Conservation (phyloP, 202 grass and related monocot genomes). For the Eragrostis tef region DNA sequence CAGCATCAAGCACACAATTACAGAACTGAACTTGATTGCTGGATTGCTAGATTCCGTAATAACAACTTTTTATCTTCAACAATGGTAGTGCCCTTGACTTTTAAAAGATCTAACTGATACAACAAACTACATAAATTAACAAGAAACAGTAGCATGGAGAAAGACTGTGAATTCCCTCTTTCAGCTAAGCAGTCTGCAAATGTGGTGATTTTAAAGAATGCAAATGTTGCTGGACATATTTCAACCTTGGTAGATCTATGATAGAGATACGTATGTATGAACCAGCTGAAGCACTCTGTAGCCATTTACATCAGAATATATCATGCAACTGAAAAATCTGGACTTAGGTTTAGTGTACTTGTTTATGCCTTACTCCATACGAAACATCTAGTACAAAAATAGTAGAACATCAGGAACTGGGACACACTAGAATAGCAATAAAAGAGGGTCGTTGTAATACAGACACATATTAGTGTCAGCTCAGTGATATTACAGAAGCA, state of each 20-base stretch:
- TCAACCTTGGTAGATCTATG: not conserved
- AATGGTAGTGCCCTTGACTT: not conserved
- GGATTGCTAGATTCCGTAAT: constrained; percentile 16
- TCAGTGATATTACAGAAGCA: constrained; percentile 36
- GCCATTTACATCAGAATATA: constrained; percentile 5
- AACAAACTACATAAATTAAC: not conserved
- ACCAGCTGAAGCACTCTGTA: constrained; percentile 13
- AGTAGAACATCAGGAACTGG: constrained; percentile 10
- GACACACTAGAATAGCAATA: constrained; percentile 21
- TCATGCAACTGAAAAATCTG: constrained; percentile 12
- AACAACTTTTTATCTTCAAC: not conserved
- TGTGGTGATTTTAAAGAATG: constrained; percentile 7
- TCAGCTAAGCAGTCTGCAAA: constrained; percentile 33
- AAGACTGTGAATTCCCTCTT: constrained; percentile 12
- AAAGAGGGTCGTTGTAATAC: constrained; percentile 5
- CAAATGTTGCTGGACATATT: constrained; percentile 18
- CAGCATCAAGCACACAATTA: constrained; percentile 32
- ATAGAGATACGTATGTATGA: constrained; percentile 10
- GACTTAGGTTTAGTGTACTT: constrained; percentile 11
- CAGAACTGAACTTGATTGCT: constrained; percentile 7
- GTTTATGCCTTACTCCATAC: constrained; percentile 2
- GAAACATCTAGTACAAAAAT: constrained; percentile 19
- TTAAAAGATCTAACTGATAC: not conserved
- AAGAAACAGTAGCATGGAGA: constrained; percentile 42
- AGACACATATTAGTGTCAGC: not conserved